Base-by-base conservation (phyloP, 1,284 basidiomycete genomes). In the Earliella scabrosa region DNA sequence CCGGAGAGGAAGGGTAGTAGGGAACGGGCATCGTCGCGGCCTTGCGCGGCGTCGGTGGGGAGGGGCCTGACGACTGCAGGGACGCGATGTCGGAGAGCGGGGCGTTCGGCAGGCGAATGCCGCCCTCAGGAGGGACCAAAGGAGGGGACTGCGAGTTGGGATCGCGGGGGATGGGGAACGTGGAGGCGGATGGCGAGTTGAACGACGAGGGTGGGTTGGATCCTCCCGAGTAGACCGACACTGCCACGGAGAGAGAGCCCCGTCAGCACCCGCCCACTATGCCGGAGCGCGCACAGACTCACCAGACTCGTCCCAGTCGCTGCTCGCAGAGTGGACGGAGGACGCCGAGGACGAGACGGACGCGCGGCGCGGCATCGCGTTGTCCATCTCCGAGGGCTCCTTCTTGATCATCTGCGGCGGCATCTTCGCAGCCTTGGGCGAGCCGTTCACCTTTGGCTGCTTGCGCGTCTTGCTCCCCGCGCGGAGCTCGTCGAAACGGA, bases 401-500 rank as follows among this genome's bases (percentile, higher is more conserved):
- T 84, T 86, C 79, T 89, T 90, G 63, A 89, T 75, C 50, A 77
- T 68, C 40, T 71, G 68, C 32, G 60, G 57, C 35, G 71, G 63
- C 49, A 69, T 46, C 68, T 75, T 80, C 16, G 71, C 64, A 7
- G 65, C 67, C 64, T 77, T 75, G 58, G 77, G 75, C 63, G 77
- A 73, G 10, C 70, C 63, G 59, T 31, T 61, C 20, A 70, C 76
- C 71, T 78, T 83, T 38, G 73, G 75, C 62, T 79, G 78, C 71
- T 85, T 90, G 58, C 90, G 79, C n/a, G 86, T 82, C 73, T 92
- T 92, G 73, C 87, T 88, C 10, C 90, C 90, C 0, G 89, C 86
- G 4, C 90, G 84, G 35, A 93, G 80, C 72, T 93, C 90, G 72
- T 93, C 90, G 64, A 93, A 92, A 51, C 90, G 86, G 23, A 91